Conservation (phyloP, 129 eudicot genomes). For the Escallonia herrerae region DNA sequence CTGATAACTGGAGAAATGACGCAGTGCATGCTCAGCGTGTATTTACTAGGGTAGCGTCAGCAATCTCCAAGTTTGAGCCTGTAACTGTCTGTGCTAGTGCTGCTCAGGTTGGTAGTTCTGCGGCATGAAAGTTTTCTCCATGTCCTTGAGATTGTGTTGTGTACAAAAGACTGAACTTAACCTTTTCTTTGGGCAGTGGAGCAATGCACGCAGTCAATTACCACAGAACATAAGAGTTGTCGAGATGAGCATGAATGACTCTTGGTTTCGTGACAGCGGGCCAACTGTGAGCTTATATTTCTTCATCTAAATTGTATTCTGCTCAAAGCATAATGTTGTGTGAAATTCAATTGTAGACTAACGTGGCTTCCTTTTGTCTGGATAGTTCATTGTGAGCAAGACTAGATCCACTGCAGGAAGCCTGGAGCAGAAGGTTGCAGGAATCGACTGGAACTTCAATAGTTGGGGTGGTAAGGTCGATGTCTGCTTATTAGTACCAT, state of each 20-base stretch:
- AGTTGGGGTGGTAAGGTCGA: slow-evolving; percentile 83
- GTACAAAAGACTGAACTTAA: not conserved
- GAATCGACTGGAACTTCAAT: slow-evolving; percentile 92
- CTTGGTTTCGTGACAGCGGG: slow-evolving; percentile 95
- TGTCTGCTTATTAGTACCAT: not conserved
- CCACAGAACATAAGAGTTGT: slow-evolving; percentile 74
- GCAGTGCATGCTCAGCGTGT: slow-evolving; percentile 62
- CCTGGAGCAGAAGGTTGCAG: slow-evolving; percentile 41
- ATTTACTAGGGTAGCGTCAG: slow-evolving; percentile 69
- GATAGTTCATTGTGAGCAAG: slow-evolving; percentile 64
- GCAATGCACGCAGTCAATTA: slow-evolving; percentile 61
- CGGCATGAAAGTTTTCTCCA: slow-evolving; percentile 3
- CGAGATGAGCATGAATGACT: slow-evolving; percentile 98
- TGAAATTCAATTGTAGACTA: not conserved
- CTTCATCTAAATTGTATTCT: not conserved
- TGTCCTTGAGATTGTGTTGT: not conserved
- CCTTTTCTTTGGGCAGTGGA: slow-evolving; percentile 52
- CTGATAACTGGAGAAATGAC: slow-evolving; percentile 85
- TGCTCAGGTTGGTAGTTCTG: slow-evolving; percentile 45
- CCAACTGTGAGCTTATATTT: slow-evolving; percentile 61
- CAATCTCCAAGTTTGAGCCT: slow-evolving; percentile 79
- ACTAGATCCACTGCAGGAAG: slow-evolving; percentile 24
- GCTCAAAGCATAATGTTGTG: not conserved
- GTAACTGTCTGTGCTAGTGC: slow-evolving; percentile 89
- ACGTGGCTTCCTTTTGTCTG: not conserved